Conservation (phyloP, 345 rosid genomes). For the Euphorbia tirucalli region DNA sequence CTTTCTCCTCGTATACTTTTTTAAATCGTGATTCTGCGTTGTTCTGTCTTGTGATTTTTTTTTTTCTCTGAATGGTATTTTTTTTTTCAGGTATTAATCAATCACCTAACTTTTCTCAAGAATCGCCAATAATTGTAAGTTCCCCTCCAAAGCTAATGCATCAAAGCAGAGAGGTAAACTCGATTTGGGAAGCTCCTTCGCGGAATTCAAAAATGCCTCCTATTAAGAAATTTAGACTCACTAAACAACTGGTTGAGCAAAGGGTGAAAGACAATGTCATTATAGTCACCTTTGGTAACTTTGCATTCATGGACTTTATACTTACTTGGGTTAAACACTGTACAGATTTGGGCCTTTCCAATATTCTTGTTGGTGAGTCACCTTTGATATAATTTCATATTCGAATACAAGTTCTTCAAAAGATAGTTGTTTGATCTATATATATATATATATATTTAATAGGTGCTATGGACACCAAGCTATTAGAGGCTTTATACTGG, state of each 20-base stretch:
- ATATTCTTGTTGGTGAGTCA: constrained; percentile 80
- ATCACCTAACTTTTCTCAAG: constrained; percentile 37
- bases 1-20: constrained; percentile 1
- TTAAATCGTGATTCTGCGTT: not conserved
- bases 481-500: constrained; percentile 92
- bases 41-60: not conserved
- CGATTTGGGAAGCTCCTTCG: constrained; percentile 78
- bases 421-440: not conserved
- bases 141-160: constrained; percentile 26
- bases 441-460: constrained; percentile 10
- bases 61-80: not conserved
- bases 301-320: constrained; percentile 95
- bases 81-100: constrained; percentile 40
- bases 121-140: constrained; percentile 23
- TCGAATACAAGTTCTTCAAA: not conserved
- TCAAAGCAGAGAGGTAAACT: constrained; percentile 28
- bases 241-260: constrained; percentile 60
- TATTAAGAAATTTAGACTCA: constrained; percentile 61
- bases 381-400: not conserved
- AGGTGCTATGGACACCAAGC: constrained; percentile 97
- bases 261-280: constrained; percentile 73
- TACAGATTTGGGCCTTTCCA: constrained; percentile 77
- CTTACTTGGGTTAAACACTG: constrained; percentile 92
- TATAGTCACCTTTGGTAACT: constrained; percentile 90
- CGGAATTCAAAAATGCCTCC: constrained; percentile 70